Evolutionary conservation across 108 stramenopile genomes (phyloP).

Genomic region (Epithemia pelagica): DNA sequence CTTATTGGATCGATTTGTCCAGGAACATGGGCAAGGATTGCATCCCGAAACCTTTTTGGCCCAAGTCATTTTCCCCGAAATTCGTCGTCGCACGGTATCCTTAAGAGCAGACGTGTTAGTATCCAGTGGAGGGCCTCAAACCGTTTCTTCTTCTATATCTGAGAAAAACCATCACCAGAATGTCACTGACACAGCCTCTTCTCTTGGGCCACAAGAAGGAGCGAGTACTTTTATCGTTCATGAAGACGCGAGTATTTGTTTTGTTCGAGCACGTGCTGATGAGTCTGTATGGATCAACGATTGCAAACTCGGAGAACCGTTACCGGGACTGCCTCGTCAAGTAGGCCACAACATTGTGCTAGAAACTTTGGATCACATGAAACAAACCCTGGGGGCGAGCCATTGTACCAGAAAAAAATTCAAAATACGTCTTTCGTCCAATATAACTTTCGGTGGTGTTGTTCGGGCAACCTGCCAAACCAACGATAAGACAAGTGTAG

Average conservation of each 20-base stretch:
- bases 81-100: conserved; percentile 1
- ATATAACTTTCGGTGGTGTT: not conserved
- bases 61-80: conserved; percentile 16
- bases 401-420: not conserved
- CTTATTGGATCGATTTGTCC: conserved; percentile 22
- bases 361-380: not conserved
- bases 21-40: conserved; percentile 9
- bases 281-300: conserved; percentile 28
- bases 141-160: not conserved
- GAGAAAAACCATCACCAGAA: not conserved
- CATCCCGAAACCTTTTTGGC: conserved; percentile 31
- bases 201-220: not conserved
- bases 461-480: not conserved
- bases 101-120: not conserved
- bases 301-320: conserved; percentile 13
- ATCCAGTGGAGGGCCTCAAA: too few relatives aligned
- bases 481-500: too few relatives aligned
- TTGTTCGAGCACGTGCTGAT: conserved; percentile 34
- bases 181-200: not conserved
- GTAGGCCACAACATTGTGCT: not conserved
- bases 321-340: not conserved
- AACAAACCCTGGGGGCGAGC: not conserved
- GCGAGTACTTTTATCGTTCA: not conserved
- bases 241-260: conserved; percentile 30
- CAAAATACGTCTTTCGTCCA: not conserved